Percentiles rank a stretch among this genome's conserved stretches.
Conservation (phyloP, 2,329 filamentous ascomycete species). For the Penicillium decumbens region DNA sequence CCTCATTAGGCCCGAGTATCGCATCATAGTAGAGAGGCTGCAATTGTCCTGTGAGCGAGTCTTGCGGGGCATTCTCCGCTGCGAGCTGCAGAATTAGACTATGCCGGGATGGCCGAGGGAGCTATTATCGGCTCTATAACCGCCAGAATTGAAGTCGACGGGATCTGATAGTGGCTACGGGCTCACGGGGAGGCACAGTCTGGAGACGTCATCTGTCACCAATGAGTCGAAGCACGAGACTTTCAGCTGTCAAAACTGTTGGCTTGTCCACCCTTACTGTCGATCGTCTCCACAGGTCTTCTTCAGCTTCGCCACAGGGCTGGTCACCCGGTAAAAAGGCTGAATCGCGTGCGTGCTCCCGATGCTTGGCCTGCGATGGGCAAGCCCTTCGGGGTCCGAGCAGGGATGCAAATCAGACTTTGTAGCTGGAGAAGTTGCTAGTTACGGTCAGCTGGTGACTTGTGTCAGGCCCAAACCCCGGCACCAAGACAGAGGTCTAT, state of each 20-base stretch:
- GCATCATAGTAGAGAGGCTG: not conserved
- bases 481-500: not conserved
- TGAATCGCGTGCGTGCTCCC: not conserved
- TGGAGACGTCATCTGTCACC: not conserved
- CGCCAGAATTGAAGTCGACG: not conserved
- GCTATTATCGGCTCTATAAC: not conserved
- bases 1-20: not conserved
- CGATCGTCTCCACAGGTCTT: not conserved
- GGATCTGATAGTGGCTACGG: not conserved
- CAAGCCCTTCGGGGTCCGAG: not conserved
- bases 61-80: constrained; percentile 1
- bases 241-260: constrained; percentile 1
- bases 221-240: not conserved
- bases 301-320: not conserved
- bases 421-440: not conserved
- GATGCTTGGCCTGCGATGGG: not conserved
- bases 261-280: not conserved
- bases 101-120: not conserved
- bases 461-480: not conserved
- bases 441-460: not conserved
- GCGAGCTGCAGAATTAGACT: constrained; percentile 1
- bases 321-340: not conserved
- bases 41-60: not conserved
- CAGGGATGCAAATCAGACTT: not conserved
- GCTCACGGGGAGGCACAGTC: not conserved